Conservation (phyloP, 768 basidiomycete genomes). For the Pseudohyphozyma bogoriensis region DNA sequence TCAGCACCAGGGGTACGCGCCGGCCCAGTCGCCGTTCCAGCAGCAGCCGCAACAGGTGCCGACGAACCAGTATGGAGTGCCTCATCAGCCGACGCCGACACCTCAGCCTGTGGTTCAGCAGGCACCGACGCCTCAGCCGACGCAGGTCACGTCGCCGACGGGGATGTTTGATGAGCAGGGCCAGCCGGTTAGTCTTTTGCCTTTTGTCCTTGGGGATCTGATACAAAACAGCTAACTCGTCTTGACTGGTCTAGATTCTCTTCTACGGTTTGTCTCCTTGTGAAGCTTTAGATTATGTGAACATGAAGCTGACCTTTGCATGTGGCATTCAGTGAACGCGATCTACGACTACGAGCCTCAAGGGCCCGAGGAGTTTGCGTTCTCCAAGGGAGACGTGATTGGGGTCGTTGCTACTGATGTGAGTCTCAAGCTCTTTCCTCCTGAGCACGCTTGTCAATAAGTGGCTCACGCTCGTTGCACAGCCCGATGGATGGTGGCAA, state of each 20-base stretch:
- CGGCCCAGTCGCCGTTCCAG: slow-evolving; percentile 6
- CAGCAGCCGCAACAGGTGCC: slow-evolving; percentile 2
- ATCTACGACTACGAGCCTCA: slow-evolving; percentile 76
- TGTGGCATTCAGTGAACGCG: slow-evolving; percentile 54
- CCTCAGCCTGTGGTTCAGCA: no score
- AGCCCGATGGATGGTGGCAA: slow-evolving; percentile 86
- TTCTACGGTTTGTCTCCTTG: slow-evolving; percentile 55
- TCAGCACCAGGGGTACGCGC: not conserved
- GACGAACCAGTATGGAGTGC: not conserved
- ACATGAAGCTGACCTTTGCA: not conserved
- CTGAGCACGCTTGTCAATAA: no score
- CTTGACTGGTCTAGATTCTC: no score
- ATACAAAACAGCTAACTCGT: no score
- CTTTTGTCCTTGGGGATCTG: no score
- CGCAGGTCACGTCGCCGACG: slow-evolving; percentile 38
- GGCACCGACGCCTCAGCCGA: slow-evolving; percentile 15
- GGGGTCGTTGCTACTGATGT: slow-evolving; percentile 88
- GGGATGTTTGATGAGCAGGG: slow-evolving; percentile 75
- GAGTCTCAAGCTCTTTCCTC: not conserved
- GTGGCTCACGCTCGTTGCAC: not conserved
- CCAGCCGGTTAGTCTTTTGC: no score
- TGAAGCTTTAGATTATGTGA: not conserved
- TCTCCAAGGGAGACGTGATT: slow-evolving; percentile 89
- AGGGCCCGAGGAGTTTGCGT: slow-evolving; percentile 89
- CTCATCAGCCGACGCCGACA: slow-evolving; percentile 12